These are phyloP conservation scores for Capsicum rhomboideum DNA, from an alignment of 257 asterid genomes.

Conservation along the genomic window DNA sequence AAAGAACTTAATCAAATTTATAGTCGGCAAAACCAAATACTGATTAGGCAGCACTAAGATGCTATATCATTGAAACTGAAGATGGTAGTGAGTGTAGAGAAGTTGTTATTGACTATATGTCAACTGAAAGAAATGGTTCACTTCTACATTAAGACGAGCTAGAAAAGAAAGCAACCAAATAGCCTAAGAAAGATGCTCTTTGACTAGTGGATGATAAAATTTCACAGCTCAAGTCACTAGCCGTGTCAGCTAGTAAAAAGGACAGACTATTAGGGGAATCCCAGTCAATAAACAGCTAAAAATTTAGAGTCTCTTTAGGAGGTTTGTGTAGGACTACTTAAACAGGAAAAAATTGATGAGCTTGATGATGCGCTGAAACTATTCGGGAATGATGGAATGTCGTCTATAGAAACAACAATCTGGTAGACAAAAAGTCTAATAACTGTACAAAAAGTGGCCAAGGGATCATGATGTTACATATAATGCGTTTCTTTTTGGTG, in stretches of 20 bases:
- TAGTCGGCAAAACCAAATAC: neutral
- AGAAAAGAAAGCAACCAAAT: slow-evolving; percentile 12
- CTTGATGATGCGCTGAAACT: slow-evolving; percentile 74
- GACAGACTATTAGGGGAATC: slow-evolving; percentile 23
- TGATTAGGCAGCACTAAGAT: neutral
- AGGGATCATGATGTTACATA: slow-evolving; percentile 26
- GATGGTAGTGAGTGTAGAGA: neutral
- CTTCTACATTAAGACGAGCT: slow-evolving; percentile 9
- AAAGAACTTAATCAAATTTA: neutral
- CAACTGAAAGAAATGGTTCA: neutral
- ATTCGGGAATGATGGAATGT: slow-evolving; percentile 69
- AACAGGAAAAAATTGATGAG: slow-evolving; percentile 81
- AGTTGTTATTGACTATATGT: neutral
- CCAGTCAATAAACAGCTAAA: slow-evolving; percentile 56
- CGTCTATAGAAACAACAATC: slow-evolving; percentile 87
- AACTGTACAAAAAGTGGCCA: slow-evolving; percentile 48
- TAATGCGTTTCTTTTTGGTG: neutral
- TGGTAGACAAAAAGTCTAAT: slow-evolving; percentile 81
- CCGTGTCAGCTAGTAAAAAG: slow-evolving; percentile 17
- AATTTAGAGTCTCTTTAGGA: slow-evolving; percentile 88
- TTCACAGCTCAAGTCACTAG: slow-evolving; percentile 6
- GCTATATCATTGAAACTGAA: slow-evolving; percentile 2
- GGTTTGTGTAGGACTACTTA: slow-evolving; percentile 64
- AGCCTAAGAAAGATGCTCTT: slow-evolving; percentile 19
- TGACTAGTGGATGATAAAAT: slow-evolving; percentile 12